phyloP scores from a whole-genome alignment of 192 early-diverging fungal genomes.

The Coemansia sp. region DNA sequence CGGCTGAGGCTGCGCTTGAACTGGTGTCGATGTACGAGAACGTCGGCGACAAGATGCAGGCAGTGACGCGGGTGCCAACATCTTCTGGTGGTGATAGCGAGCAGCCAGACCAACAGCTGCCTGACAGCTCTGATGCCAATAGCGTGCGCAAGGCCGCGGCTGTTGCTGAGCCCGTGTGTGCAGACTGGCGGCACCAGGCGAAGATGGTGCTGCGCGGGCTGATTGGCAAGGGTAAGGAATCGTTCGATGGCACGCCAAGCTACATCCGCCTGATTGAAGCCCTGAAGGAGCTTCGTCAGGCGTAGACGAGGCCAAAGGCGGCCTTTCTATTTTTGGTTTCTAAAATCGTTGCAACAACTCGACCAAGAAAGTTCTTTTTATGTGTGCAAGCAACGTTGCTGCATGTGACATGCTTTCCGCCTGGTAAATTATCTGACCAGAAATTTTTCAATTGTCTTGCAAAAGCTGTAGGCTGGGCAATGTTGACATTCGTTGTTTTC shows the following conservation, averaged over 20 bases:
- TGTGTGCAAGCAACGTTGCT: too few relatives aligned
- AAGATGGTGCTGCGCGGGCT: conserved; percentile 79
- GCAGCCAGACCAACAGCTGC: conserved; percentile 20
- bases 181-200: conserved; percentile 89
- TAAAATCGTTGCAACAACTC: neutral
- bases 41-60: conserved; percentile 60
- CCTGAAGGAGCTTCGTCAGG: conserved; percentile 59
- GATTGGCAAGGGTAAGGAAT: conserved; percentile 76
- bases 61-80: conserved; percentile 27
- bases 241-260: conserved; percentile 64
- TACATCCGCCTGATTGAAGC: conserved; percentile 65
- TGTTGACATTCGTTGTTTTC: neutral
- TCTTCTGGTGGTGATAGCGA: conserved; percentile 33
- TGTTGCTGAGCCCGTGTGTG: conserved; percentile 61
- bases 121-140: conserved; percentile 10
- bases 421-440: too few relatives aligned
- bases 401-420: too few relatives aligned
- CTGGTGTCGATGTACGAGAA: conserved; percentile 78
- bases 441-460: too few relatives aligned
- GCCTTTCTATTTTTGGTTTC: neutral
- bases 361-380: too few relatives aligned
- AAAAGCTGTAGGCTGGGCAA: too few relatives aligned
- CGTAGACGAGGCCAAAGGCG: neutral
- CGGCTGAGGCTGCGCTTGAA: conserved; percentile 68
- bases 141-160: conserved; percentile 40